phyloP scores from a whole-genome alignment of 495 filamentous ascomycete species.

The Collariella sp. region DNA sequence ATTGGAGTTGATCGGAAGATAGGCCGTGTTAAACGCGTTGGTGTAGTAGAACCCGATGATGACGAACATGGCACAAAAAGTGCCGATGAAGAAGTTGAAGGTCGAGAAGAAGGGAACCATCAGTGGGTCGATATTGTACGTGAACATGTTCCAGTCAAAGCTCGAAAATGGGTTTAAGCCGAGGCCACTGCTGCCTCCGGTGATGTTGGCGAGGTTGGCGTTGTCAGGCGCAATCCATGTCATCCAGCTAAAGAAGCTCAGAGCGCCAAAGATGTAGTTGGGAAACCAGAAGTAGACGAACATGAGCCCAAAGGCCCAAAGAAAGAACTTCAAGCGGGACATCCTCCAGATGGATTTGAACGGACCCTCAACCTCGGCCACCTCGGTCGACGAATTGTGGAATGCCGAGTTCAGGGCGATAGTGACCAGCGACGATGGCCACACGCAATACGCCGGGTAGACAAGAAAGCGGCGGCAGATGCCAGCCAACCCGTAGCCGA shows the following conservation, averaged over 20 bases:
- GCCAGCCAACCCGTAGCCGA: conserved; percentile 46
- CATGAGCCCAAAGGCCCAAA: conserved; percentile 28
- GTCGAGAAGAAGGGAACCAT: conserved; percentile 40
- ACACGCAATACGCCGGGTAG: conserved; percentile 38
- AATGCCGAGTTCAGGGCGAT: conserved; percentile 40
- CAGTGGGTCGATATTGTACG: conserved; percentile 29
- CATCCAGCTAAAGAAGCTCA: conserved; percentile 37
- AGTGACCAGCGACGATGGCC: conserved; percentile 37
- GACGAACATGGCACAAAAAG: conserved; percentile 22
- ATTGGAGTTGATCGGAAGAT: conserved; percentile 35
- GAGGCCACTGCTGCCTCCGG: conserved; percentile 27
- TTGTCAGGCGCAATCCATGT: conserved; percentile 37
- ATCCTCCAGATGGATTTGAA: conserved; percentile 28
- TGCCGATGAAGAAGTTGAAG: conserved; percentile 33
- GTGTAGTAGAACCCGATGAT: conserved; percentile 31
- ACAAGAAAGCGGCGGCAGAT: conserved; percentile 50
- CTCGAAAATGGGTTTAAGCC: conserved; percentile 36
- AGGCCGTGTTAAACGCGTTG: conserved; percentile 33
- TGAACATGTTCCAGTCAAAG: conserved; percentile 37
- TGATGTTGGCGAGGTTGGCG: conserved; percentile 22
- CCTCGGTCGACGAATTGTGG: conserved; percentile 27
- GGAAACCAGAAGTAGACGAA: conserved; percentile 41
- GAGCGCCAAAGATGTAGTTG: conserved; percentile 33
- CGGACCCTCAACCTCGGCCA: conserved; percentile 24
- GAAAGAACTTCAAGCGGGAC: conserved; percentile 31